A percentile compares a stretch with the other conserved stretches of the same genome.
phyloP scores from a whole-genome alignment of 495 filamentous ascomycete species.

The Penicillium atrosanguineum region DNA sequence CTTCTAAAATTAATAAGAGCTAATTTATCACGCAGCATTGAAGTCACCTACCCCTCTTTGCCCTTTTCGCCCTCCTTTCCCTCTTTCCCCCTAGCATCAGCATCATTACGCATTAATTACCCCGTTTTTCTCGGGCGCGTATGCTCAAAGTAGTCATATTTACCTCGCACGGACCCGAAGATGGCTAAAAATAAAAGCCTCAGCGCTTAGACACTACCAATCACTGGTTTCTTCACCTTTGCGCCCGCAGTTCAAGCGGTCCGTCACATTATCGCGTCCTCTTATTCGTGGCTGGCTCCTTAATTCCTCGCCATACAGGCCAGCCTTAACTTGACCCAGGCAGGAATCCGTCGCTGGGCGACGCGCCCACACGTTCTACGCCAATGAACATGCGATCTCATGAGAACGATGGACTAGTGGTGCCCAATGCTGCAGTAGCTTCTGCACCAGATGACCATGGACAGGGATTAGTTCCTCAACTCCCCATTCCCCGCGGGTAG shows the following conservation, averaged over 20 bases:
- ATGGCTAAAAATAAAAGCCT: constrained; percentile 32
- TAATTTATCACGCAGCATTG: neutral
- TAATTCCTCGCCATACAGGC: constrained; percentile 2
- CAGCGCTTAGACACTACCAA: constrained; percentile 30
- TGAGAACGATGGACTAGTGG: constrained; percentile 15
- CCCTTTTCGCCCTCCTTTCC: too few species aligned
- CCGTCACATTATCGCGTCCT: constrained; percentile 16
- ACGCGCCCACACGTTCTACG: constrained; percentile 18
- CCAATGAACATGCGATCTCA: constrained; percentile 14
- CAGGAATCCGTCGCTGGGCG: constrained; percentile 13
- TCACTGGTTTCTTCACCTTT: constrained; percentile 17
- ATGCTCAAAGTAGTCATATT: constrained; percentile 15
- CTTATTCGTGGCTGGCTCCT: constrained; percentile 4
- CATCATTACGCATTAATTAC: constrained; percentile 15
- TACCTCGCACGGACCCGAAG: constrained; percentile 10
- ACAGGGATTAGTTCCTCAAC: constrained; percentile 16
- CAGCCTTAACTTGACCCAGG: neutral
- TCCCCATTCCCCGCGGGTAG: constrained; percentile 15
- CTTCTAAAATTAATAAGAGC: constrained; percentile 18
- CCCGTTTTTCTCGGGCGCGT: constrained; percentile 5
- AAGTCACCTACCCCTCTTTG: constrained; percentile 1
- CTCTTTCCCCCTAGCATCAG: neutral
- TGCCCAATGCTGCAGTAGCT: constrained; percentile 43
- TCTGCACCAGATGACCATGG: constrained; percentile 23
- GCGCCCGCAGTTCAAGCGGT: constrained; percentile 12